A percentile compares a stretch with the other conserved stretches of the same genome.
phyloP scores from a whole-genome alignment of 2,329 filamentous ascomycete genomes.

The Achaetomium macrosporum region DNA sequence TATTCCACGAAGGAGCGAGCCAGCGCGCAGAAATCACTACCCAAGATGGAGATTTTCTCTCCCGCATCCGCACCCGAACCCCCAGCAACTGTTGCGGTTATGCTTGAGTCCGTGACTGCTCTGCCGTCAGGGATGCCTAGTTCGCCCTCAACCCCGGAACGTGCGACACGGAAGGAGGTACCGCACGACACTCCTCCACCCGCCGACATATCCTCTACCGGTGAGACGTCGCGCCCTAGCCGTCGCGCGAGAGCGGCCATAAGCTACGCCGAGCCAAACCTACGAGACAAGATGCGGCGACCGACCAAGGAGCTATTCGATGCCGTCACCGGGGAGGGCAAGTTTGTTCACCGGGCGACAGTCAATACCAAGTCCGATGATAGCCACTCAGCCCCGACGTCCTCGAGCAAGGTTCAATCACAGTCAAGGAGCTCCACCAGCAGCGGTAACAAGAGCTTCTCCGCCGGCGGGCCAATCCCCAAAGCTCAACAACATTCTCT shows the following conservation, averaged over 20 bases:
- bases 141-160: conserved; percentile 46
- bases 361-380: conserved; percentile 22
- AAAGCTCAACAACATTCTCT: conserved; percentile 17
- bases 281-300: conserved; percentile 77
- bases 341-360: conserved; percentile 34
- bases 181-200: conserved; percentile 54
- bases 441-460: conserved; percentile 14
- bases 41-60: conserved; percentile 18
- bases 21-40: conserved; percentile 13
- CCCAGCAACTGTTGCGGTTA: conserved; percentile 19
- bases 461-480: neutral
- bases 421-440: conserved; percentile 29
- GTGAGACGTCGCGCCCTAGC: conserved; percentile 57
- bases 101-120: conserved; percentile 29
- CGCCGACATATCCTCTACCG: conserved; percentile 47
- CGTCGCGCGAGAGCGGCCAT: conserved; percentile 62
- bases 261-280: conserved; percentile 77
- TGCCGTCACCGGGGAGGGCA: conserved; percentile 62
- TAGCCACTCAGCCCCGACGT: conserved; percentile 22
- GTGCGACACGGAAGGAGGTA: conserved; percentile 29
- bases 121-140: conserved; percentile 36
- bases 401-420: conserved; percentile 26
- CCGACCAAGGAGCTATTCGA: conserved; percentile 71
- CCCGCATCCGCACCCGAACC: conserved; percentile 19
- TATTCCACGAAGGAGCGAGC: conserved; percentile 20